Conservation (phyloP, 306 rosid genomes). For the Acacia melanoxylon region DNA sequence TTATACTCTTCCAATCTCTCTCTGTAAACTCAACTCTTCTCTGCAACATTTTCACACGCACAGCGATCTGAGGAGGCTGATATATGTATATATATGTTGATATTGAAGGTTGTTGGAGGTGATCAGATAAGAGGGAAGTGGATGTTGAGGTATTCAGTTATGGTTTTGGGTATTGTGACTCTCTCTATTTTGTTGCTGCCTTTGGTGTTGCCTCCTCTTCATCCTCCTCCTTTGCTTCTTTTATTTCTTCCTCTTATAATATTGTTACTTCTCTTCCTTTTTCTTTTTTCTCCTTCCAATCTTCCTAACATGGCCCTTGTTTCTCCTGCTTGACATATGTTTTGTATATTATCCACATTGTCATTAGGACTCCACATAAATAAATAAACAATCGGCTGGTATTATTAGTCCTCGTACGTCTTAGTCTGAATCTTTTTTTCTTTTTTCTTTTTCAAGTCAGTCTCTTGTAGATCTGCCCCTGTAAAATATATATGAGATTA, state of each 20-base stretch:
- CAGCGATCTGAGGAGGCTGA: background rate
- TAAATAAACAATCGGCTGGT: slow-evolving; percentile 1
- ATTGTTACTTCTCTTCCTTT: slow-evolving; percentile 46
- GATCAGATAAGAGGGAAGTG: background rate
- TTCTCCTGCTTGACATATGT: slow-evolving; percentile 8
- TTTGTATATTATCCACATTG: background rate
- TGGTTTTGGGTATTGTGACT: slow-evolving; percentile 50
- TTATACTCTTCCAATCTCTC: slow-evolving; percentile 13
- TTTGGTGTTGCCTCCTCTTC: slow-evolving; percentile 69
- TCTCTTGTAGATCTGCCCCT: background rate
- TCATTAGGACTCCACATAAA: background rate
- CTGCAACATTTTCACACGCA: background rate
- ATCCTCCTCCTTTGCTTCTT: slow-evolving; percentile 66
- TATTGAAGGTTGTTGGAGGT: background rate
- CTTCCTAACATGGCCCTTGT: slow-evolving; percentile 32
- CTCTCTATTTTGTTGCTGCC: slow-evolving; percentile 56
- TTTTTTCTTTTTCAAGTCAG: background rate
- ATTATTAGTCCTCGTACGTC: background rate
- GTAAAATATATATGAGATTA: background rate
- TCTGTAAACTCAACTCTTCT: background rate
- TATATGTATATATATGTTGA: no score
- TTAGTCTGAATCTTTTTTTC: background rate
- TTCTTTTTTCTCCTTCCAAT: slow-evolving; percentile 53
- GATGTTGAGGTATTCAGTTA: slow-evolving; percentile 48
- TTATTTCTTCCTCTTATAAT: slow-evolving; percentile 61